phyloP scores from a whole-genome alignment of 768 basidiomycete species.

The Trametes cubensis region DNA sequence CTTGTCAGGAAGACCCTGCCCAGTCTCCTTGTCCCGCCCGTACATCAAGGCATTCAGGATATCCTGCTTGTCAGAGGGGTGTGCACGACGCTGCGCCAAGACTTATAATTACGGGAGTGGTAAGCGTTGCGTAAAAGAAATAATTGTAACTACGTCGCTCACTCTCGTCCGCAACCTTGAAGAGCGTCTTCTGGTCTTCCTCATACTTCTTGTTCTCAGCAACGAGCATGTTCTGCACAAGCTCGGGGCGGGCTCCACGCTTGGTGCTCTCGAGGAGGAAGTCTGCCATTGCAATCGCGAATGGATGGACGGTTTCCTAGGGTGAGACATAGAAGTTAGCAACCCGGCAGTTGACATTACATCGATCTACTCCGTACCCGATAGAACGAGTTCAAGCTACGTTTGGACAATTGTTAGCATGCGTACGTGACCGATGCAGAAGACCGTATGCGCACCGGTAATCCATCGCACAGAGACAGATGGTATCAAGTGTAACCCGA shows the following conservation, averaged over 20 bases:
- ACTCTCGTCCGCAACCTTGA: constrained; percentile 44
- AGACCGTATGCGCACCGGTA: constrained; percentile 34
- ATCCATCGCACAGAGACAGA: constrained; percentile 48
- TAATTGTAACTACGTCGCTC: constrained; percentile 10
- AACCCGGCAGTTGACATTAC: background rate
- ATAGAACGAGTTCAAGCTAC: constrained; percentile 52
- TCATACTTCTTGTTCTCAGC: constrained; percentile 43
- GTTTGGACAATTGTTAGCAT: too few relatives aligned
- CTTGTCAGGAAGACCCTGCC: constrained; percentile 42
- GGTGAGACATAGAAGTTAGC: background rate
- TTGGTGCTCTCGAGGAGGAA: constrained; percentile 43
- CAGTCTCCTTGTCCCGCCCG: constrained; percentile 47
- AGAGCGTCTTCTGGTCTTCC: constrained; percentile 44
- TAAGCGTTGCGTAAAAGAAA: background rate
- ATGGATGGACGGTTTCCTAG: constrained; percentile 41
- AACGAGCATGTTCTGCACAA: constrained; percentile 41
- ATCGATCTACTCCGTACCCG: constrained; percentile 27
- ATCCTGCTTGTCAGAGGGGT: constrained; percentile 45
- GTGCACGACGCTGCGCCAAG: constrained; percentile 40
- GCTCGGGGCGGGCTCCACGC: constrained; percentile 39
- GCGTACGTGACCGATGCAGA: too few relatives aligned
- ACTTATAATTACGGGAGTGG: constrained; percentile 29
- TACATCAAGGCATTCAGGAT: constrained; percentile 48
- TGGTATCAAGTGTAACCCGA: constrained; percentile 49
- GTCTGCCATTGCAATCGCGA: constrained; percentile 46